Percentiles rank a stretch among this genome's conserved stretches.
phyloP scores from a whole-genome alignment of 352 stramenopile species.

The Pythium folliculosum region DNA sequence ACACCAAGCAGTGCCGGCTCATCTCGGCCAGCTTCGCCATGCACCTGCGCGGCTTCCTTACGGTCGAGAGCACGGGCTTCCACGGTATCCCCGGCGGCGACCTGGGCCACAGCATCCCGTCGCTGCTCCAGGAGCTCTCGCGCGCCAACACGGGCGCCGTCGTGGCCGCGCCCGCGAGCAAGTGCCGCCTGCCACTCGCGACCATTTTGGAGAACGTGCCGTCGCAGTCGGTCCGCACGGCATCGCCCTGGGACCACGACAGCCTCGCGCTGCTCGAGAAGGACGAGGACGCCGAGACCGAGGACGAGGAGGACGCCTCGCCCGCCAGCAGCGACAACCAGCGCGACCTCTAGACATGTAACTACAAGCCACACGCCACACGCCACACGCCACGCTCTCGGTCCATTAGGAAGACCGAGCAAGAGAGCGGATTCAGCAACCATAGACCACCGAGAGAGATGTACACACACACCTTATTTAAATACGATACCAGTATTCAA shows the following conservation, averaged over 20 bases:
- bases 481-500: slow-evolving; percentile 7
- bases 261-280: slow-evolving; percentile 24
- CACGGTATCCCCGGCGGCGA: slow-evolving; percentile 36
- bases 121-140: slow-evolving; percentile 51
- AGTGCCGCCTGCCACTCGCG: slow-evolving; percentile 49
- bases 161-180: slow-evolving; percentile 17
- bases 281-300: slow-evolving; percentile 38
- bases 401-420: slow-evolving; percentile 12
- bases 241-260: slow-evolving; percentile 4
- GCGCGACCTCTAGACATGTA: background rate
- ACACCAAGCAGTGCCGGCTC: slow-evolving; percentile 56
- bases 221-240: background rate
- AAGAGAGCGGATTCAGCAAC: too few relatives aligned
- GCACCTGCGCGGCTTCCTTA: slow-evolving; percentile 65
- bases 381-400: too few relatives aligned
- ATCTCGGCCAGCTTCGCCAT: slow-evolving; percentile 52
- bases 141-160: slow-evolving; percentile 15
- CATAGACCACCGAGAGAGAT: background rate
- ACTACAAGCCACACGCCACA: background rate
- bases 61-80: slow-evolving; percentile 48
- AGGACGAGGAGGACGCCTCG: slow-evolving; percentile 30
- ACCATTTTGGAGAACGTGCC: slow-evolving; percentile 45
- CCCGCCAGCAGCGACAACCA: slow-evolving; percentile 10
- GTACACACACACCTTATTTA: slow-evolving; percentile 8
- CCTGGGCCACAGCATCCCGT: slow-evolving; percentile 42